Evolutionary conservation across 805 yeast genomes (phyloP).

Genomic region (Danielozyma ontarioensis): DNA sequence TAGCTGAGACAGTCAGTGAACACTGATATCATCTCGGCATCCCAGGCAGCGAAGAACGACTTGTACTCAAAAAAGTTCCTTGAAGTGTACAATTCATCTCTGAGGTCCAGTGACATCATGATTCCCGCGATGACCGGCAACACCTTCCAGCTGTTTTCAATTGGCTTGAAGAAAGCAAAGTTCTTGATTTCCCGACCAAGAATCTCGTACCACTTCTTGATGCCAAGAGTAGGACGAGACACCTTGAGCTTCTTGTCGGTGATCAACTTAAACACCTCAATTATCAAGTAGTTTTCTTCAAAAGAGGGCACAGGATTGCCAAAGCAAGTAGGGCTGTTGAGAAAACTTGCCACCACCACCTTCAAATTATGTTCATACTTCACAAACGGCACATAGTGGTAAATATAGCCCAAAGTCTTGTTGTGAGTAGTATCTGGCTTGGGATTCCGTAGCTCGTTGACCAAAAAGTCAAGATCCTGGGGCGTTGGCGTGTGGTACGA

Average conservation of each 20-base stretch:
- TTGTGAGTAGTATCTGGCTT: slow-evolving; percentile 22
- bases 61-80: slow-evolving; percentile 19
- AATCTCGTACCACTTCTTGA: slow-evolving; percentile 38
- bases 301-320: slow-evolving; percentile 15
- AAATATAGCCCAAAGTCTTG: slow-evolving; percentile 41
- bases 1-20: slow-evolving; percentile 22
- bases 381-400: slow-evolving; percentile 46
- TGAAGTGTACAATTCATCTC: slow-evolving; percentile 27
- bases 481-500: slow-evolving; percentile 16
- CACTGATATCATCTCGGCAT: slow-evolving; percentile 19
- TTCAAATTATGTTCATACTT: slow-evolving; percentile 43
- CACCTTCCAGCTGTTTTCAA: slow-evolving; percentile 39
- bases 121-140: slow-evolving; percentile 46
- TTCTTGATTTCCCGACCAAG: slow-evolving; percentile 28
- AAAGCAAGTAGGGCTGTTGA: slow-evolving; percentile 38
- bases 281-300: slow-evolving; percentile 30
- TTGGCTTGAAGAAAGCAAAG: slow-evolving; percentile 24
- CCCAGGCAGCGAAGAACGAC: slow-evolving; percentile 34
- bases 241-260: slow-evolving; percentile 41
- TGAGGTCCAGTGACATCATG: slow-evolving; percentile 28
- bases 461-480: slow-evolving; percentile 44
- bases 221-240: slow-evolving; percentile 44
- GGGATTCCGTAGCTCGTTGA: slow-evolving; percentile 42
- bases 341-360: slow-evolving; percentile 38
- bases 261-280: slow-evolving; percentile 46